Evolutionary conservation across 2,329 filamentous ascomycete genomes (phyloP).

Genomic region (Lecanosticta acicola): DNA sequence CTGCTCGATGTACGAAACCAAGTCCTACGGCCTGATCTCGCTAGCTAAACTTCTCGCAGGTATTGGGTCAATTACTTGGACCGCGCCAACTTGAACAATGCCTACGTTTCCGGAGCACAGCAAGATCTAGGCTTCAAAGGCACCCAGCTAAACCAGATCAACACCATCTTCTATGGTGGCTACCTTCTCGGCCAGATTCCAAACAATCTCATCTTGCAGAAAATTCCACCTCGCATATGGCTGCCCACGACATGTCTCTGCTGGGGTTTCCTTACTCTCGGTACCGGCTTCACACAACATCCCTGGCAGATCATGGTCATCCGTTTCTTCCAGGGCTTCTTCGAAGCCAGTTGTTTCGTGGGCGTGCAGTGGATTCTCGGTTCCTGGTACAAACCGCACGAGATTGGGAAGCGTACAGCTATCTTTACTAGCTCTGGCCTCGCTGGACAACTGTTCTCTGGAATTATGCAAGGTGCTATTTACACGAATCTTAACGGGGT

Average conservation of each 20-base stretch:
- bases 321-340: constrained; percentile 42
- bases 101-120: constrained; percentile 52
- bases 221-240: constrained; percentile 57
- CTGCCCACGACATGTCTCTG: constrained; percentile 41
- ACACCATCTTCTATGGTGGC: constrained; percentile 31
- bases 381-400: constrained; percentile 23
- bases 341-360: constrained; percentile 27
- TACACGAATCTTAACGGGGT: constrained; percentile 43
- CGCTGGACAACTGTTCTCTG: constrained; percentile 57
- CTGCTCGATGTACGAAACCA: constrained; percentile 39
- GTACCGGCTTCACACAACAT: constrained; percentile 48
- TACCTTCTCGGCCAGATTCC: constrained; percentile 56
- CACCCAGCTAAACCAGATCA: constrained; percentile 44
- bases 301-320: constrained; percentile 56
- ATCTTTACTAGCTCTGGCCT: constrained; percentile 58
- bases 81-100: constrained; percentile 48
- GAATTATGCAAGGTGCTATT: constrained; percentile 56
- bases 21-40: constrained; percentile 2
- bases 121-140: constrained; percentile 47
- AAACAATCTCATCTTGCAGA: constrained; percentile 57
- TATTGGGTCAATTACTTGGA: constrained; percentile 30
- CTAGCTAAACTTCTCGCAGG: background rate
- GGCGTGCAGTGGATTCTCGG: constrained; percentile 27
- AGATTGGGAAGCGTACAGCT: constrained; percentile 54
- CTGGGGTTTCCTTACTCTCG: constrained; percentile 56